Evolutionary conservation across 495 filamentous ascomycete species (phyloP).

Genomic region (Penicillium canariense): DNA sequence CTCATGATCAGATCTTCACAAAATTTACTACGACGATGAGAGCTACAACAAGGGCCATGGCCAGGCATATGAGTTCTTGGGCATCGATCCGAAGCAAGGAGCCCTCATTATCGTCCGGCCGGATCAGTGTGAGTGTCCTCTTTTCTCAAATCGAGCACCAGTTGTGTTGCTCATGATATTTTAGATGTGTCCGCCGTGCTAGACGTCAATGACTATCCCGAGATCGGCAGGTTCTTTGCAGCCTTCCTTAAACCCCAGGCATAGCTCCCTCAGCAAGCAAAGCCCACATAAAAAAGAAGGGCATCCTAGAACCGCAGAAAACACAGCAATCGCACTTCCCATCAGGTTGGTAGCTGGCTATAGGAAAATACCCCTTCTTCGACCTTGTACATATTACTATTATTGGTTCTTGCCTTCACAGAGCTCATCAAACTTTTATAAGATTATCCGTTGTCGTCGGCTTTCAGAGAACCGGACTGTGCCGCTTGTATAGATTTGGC

Average conservation of each 20-base stretch:
- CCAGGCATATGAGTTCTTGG: slow-evolving; percentile 60
- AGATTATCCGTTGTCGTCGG: neutral
- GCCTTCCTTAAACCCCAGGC: slow-evolving; percentile 32
- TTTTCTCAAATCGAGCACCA: neutral
- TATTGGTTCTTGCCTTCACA: neutral
- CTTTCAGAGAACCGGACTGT: too few species aligned
- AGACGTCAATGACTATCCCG: slow-evolving; percentile 31
- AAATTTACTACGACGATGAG: slow-evolving; percentile 65
- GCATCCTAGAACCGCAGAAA: neutral
- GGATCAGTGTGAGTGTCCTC: slow-evolving; percentile 58
- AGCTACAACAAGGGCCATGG: slow-evolving; percentile 65
- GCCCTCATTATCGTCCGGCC: slow-evolving; percentile 61
- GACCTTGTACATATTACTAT: neutral
- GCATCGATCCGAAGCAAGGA: slow-evolving; percentile 52
- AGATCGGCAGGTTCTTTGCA: slow-evolving; percentile 42
- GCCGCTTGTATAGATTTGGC: too few species aligned
- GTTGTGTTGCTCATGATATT: neutral
- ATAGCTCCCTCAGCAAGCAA: slow-evolving; percentile 7
- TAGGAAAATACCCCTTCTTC: neutral
- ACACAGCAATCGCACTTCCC: neutral
- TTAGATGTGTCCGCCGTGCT: slow-evolving; percentile 40
- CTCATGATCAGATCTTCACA: slow-evolving; percentile 50
- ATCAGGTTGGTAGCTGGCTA: slow-evolving; percentile 3
- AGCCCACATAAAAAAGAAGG: neutral
- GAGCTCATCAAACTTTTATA: neutral